Evolutionary conservation across 139 green algal species (phyloP), one percentile per base, ranked within the genome.

Genomic region (Chlorella sp.): DNA sequence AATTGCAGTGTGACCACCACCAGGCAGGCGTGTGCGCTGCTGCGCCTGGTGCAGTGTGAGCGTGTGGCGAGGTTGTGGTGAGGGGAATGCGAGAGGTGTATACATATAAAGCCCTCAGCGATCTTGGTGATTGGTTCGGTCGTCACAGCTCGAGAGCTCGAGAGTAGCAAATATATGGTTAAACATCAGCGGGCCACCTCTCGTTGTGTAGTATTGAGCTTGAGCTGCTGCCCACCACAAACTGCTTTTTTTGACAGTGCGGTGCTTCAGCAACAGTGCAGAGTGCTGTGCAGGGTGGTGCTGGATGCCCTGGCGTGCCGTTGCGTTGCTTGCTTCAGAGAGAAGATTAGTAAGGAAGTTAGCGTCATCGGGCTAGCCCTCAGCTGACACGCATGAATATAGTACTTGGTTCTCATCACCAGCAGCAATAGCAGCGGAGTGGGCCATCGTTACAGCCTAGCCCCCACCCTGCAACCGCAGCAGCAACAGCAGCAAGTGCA

Each of bases 271-370:
- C n/a, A n/a, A n/a, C n/a, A n/a, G n/a, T n/a, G n/a, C 42, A 55
- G 10, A 55, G 17, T 55, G 42, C 10, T 24, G 42, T 55, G 42
- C 42, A 55, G 17, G 10, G 42, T 17, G 17, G 42, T 55, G 42
- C 42, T 55, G 10, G 10, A 55, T 55, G 42, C 42, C n/a, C n/a
- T n/a, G n/a, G n/a, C n/a, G 17, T 55, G 42, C 42, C 17, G 42
- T 10, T 10, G 42, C 10, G 10, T 24, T 10, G 42, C 42, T 55
- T 55, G 69, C 79, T 73, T 84, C 79, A 84, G 79, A 84, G 79
- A 84, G 74, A 84, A 84, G 79, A 84, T 84, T 80, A 80, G n/a
- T n/a, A n/a, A n/a, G n/a, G n/a, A n/a, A n/a, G n/a, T n/a, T 55
- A 69, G 62, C 60, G 27, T 84, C 79, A 80, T 55, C 35, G 79